Conservation (phyloP, 2,329 filamentous ascomycete species). For the Aspergillus melleus region DNA sequence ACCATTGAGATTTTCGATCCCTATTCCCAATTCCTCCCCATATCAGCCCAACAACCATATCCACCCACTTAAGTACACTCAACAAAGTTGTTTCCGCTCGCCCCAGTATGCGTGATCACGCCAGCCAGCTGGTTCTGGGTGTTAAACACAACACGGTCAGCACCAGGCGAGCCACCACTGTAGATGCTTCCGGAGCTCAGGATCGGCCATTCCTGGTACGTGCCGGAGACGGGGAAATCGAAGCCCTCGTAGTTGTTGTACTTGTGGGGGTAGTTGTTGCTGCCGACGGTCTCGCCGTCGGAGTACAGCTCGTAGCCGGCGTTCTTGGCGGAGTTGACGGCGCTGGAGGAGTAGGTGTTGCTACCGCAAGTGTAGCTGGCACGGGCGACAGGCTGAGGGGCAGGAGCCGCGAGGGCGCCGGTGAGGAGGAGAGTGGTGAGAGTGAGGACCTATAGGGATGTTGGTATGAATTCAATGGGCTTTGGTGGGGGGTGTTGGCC, state of each 20-base stretch:
- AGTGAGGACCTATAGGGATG: not conserved
- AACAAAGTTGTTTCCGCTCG: slow-evolving; percentile 67
- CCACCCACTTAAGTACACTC: slow-evolving; percentile 46
- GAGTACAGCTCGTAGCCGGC: slow-evolving; percentile 54
- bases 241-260: slow-evolving; percentile 67
- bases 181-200: slow-evolving; percentile 51
- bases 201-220: slow-evolving; percentile 66
- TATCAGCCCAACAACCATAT: not conserved
- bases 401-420: slow-evolving; percentile 27
- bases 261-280: slow-evolving; percentile 56
- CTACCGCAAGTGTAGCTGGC: slow-evolving; percentile 55
- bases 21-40: not conserved
- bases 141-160: slow-evolving; percentile 68
- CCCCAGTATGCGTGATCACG: slow-evolving; percentile 69
- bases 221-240: slow-evolving; percentile 56
- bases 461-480: not conserved
- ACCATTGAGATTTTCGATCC: too few species aligned
- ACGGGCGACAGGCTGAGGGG: slow-evolving; percentile 31
- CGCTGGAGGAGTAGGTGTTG: slow-evolving; percentile 52
- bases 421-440: slow-evolving; percentile 21
- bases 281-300: slow-evolving; percentile 31
- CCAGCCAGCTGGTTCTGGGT: slow-evolving; percentile 58
- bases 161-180: slow-evolving; percentile 62
- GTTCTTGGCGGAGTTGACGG: slow-evolving; percentile 52
- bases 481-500: not conserved